Base-by-base conservation (phyloP, 352 stramenopile genomes). In the Globisporangium nodosum region DNA sequence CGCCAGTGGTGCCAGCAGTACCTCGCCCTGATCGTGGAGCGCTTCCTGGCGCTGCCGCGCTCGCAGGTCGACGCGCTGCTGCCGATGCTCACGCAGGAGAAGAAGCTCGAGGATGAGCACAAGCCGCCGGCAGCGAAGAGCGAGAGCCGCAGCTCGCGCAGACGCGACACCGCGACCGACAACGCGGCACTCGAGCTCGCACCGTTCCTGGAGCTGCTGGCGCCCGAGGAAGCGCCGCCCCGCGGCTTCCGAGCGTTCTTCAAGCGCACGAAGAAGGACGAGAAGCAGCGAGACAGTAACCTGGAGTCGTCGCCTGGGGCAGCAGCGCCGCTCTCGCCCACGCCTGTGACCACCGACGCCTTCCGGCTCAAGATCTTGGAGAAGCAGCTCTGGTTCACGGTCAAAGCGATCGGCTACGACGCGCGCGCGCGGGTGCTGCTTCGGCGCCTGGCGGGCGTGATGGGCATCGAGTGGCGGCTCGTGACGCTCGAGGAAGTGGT, bases 381-480 rank as follows among this genome's bases (percentile, higher is more conserved):
- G 56, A 61, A 81, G 30, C 49, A 90, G 31, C 65, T 96, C 31
- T 91, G 84, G 87, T 89, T 91, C 55, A 89, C 74, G 1, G 74
- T 92, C 15, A 86, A 91, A 40, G 69, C 73, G 18, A 74, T 88
- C 18, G 85, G 85, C 3, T 94, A 94, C 56, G 85, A 94, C 63
- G 81, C 85, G 1, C 66, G 85, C 40, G 70, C 74, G 7, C 70
- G 85, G 0, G 79, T 80, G 6, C 52, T 94, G 33, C 49, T 92
- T 40, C 68, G 82, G 6, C 49, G 64, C n/a, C 48, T 90, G 12
- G 68, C 73, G 9, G 49, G 71, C 3, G 70, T 70, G 4, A 76
- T 92, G 69, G 56, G 71, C 24, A 56, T 94, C 3, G 45, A 74
- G 3, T 94, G 85, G 85, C 51, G 35, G 0, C 65, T 71, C n/a